Evolutionary conservation across 371 early-diverging fungal species (phyloP).

Genomic region (Mucor irregularis): DNA sequence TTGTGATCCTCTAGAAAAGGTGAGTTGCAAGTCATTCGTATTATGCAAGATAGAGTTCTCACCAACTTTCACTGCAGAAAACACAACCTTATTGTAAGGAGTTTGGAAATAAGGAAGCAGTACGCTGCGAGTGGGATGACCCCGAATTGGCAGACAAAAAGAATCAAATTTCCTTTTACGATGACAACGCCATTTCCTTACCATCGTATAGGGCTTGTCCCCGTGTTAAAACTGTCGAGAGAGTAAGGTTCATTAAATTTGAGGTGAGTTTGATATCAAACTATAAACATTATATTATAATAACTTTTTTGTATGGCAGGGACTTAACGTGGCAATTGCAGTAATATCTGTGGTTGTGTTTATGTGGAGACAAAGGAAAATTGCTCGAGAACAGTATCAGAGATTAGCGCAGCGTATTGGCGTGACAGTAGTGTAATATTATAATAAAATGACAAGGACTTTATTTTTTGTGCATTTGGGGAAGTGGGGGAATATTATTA

Average conservation of each 20-base stretch:
- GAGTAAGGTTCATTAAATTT: constrained; percentile 32
- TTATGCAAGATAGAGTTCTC: too few relatives aligned
- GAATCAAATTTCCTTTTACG: constrained; percentile 34
- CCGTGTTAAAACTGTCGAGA: constrained; percentile 40
- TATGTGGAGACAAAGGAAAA: constrained; percentile 45
- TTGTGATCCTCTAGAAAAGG: constrained; percentile 47
- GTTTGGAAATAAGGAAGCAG: constrained; percentile 48
- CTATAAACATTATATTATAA: not conserved
- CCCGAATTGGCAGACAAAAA: constrained; percentile 35
- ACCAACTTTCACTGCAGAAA: constrained; percentile 28
- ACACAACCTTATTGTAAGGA: constrained; percentile 42
- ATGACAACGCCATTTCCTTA: constrained; percentile 40
- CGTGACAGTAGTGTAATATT: constrained; percentile 20
- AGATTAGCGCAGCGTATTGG: constrained; percentile 47
- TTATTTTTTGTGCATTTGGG: not conserved
- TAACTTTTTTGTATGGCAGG: constrained; percentile 14
- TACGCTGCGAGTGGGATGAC: constrained; percentile 49
- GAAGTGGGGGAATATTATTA: not conserved
- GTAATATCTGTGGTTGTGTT: constrained; percentile 32
- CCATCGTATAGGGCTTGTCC: constrained; percentile 45
- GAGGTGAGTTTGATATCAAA: constrained; percentile 26
- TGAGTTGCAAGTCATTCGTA: not conserved
- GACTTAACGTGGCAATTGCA: constrained; percentile 31
- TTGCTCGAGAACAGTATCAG: constrained; percentile 43
- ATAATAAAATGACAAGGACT: not conserved